Percentiles rank a stretch among this genome's conserved stretches.
Conservation (phyloP, 164 flowering plant species). For the Litsea cubeba region DNA sequence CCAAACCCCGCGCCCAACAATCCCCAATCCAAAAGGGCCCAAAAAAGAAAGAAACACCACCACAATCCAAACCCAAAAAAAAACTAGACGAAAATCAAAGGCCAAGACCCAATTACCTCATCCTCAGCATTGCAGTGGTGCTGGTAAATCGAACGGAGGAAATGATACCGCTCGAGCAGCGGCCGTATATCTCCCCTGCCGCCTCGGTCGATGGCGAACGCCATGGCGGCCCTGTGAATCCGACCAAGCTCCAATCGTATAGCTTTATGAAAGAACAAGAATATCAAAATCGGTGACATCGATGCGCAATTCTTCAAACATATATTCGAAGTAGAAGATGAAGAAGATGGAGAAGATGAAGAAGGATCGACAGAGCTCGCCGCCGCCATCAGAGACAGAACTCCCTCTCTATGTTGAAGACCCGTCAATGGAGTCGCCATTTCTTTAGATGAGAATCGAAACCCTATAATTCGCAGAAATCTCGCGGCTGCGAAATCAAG, state of each 20-base stretch:
- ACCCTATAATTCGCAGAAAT: constrained; percentile 10
- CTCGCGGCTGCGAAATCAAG: background rate
- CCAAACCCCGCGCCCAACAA: background rate
- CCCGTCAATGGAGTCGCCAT: constrained; percentile 64
- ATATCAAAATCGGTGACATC: constrained; percentile 72
- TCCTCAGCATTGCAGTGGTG: constrained; percentile 94
- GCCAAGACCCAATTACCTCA: constrained; percentile 41
- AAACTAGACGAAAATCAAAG: too few species aligned
- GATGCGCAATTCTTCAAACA: constrained; percentile 25
- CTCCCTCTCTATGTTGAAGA: too few species aligned
- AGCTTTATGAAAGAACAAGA: constrained; percentile 83
- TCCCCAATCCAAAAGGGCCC: background rate
- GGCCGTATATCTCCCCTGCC: constrained; percentile 34
- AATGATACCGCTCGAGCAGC: constrained; percentile 51
- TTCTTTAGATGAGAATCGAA: background rate
- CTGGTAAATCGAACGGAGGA: constrained; percentile 65
- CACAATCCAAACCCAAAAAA: too few species aligned
- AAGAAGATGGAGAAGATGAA: constrained; percentile 7
- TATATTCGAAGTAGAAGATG: constrained; percentile 15
- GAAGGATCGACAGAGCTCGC: constrained; percentile 32
- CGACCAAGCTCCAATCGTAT: constrained; percentile 74
- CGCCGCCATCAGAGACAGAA: constrained; percentile 32
- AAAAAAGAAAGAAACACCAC: background rate
- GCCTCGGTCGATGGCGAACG: constrained; percentile 35
- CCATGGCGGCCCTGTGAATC: constrained; percentile 61